Evolutionary conservation across 805 yeast species (phyloP), one percentile per base, ranked within the genome.

Genomic region (Starmera dryadoides): DNA sequence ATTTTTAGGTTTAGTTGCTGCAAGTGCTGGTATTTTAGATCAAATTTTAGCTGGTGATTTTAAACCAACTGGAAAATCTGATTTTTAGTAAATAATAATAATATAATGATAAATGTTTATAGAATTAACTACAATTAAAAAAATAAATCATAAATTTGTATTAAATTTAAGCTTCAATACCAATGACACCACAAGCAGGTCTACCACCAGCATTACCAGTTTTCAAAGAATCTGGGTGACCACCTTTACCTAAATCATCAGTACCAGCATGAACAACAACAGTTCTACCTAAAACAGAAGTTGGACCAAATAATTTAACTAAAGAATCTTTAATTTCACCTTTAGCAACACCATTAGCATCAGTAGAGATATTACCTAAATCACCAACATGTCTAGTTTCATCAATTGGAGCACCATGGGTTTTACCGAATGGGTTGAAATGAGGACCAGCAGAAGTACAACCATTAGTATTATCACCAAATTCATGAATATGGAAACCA

Each of bases 381-480:
- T 93, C 98, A 68, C 98, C 98, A 57, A 82, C 93, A 70, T 86
- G 96, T 71, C 91, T 78, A 45, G 47, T 65, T 49, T 73, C 79
- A 53, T 83, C 95, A 55, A 77, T 77, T 66, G 96, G 96, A 41
- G 89, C 88, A 71, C 97, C 97, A 64, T 88, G 97, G 50, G 77
- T 77, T 73, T 84, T 83, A 46, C 77, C 73, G 62, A 82, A 83
- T 52, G 96, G 96, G 77, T 89, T 82, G 78, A 87, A 88, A 71
- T 89, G 97, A 43, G 96, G 96, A 60, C 97, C 97, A 40, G 97
- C 96, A 50, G 96, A 86, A 44, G 96, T 91, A 73, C 98, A 93
- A 51, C 98, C 98, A 65, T 93, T 93, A 69, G 98, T 87, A 80
- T 86, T 87, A 74, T 93, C 98, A 71, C 98, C 98, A 59, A 93